These are phyloP conservation scores for Pyrenochaeta sp. DNA, from an alignment of 2,329 filamentous ascomycete genomes.

Conservation along the genomic window DNA sequence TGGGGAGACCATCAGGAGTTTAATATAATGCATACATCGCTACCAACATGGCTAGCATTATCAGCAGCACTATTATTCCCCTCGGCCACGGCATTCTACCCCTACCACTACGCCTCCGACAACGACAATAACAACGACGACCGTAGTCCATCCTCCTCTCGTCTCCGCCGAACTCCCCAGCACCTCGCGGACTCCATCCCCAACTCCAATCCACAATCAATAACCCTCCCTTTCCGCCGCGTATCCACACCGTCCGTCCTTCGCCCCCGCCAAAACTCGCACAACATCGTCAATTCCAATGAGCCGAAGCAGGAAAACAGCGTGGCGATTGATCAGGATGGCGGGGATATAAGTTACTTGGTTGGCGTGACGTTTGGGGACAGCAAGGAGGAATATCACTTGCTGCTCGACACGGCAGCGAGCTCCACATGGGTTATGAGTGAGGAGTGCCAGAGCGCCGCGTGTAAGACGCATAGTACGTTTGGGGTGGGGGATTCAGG, in stretches of 20 bases:
- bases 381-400: slow-evolving; percentile 59
- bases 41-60: slow-evolving; percentile 30
- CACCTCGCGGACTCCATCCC: slow-evolving; percentile 5
- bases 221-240: slow-evolving; percentile 42
- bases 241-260: slow-evolving; percentile 34
- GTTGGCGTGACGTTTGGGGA: slow-evolving; percentile 60
- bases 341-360: slow-evolving; percentile 64
- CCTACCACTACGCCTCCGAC: slow-evolving; percentile 31
- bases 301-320: slow-evolving; percentile 53
- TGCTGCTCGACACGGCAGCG: slow-evolving; percentile 64
- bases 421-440: slow-evolving; percentile 86
- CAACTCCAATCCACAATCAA: slow-evolving; percentile 5
- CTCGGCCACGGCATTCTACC: slow-evolving; percentile 46
- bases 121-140: neutral
- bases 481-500: slow-evolving; percentile 73
- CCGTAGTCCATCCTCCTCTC: slow-evolving; percentile 12
- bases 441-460: slow-evolving; percentile 68
- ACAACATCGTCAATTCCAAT: slow-evolving; percentile 51
- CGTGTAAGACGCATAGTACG: slow-evolving; percentile 74
- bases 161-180: slow-evolving; percentile 13
- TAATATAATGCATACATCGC: slow-evolving; percentile 37
- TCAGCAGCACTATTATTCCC: slow-evolving; percentile 38
- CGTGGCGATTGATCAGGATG: slow-evolving; percentile 62
- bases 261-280: slow-evolving; percentile 57
- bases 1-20: slow-evolving; percentile 1